Evolutionary conservation across 2,329 filamentous ascomycete species (phyloP).

Genomic region (Aspergillus latus): DNA sequence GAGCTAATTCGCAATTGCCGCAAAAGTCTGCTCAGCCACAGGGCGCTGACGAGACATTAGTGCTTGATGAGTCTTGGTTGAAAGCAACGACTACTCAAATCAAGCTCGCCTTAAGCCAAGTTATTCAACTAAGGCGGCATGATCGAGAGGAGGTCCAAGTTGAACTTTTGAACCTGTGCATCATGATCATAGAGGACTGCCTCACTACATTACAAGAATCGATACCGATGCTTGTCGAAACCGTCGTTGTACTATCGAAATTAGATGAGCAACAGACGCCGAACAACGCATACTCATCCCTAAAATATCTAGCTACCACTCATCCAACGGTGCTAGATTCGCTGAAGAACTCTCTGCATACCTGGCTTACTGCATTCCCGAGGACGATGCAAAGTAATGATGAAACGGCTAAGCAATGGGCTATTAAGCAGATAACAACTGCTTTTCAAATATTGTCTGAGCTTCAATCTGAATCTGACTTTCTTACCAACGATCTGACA

Average conservation of each 20-base stretch:
- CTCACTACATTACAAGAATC: constrained; percentile 69
- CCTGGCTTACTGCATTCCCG: constrained; percentile 78
- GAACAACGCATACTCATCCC: constrained; percentile 36
- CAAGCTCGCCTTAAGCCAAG: constrained; percentile 74
- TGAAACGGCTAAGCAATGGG: constrained; percentile 70
- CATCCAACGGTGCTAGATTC: constrained; percentile 63
- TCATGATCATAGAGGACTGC: constrained; percentile 76
- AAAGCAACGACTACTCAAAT: constrained; percentile 77
- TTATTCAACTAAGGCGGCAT: constrained; percentile 73
- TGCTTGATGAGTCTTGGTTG: constrained; percentile 64
- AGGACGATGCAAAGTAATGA: constrained; percentile 81
- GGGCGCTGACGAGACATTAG: constrained; percentile 37
- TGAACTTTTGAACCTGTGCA: constrained; percentile 69
- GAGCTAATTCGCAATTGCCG: constrained; percentile 24
- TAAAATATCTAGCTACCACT: constrained; percentile 63
- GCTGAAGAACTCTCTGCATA: constrained; percentile 70
- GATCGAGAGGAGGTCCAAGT: constrained; percentile 66
- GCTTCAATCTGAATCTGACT: constrained; percentile 52
- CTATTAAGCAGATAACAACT: constrained; percentile 73
- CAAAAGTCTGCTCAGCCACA: constrained; percentile 24
- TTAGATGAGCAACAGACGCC: constrained; percentile 47
- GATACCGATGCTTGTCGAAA: constrained; percentile 73
- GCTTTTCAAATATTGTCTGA: constrained; percentile 66
- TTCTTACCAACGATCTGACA: constrained; percentile 31
- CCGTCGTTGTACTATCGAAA: constrained; percentile 67